Evolutionary conservation across 768 basidiomycete species (phyloP), one percentile per base, ranked within the genome.

Genomic region (Flagelloscypha sp.): DNA sequence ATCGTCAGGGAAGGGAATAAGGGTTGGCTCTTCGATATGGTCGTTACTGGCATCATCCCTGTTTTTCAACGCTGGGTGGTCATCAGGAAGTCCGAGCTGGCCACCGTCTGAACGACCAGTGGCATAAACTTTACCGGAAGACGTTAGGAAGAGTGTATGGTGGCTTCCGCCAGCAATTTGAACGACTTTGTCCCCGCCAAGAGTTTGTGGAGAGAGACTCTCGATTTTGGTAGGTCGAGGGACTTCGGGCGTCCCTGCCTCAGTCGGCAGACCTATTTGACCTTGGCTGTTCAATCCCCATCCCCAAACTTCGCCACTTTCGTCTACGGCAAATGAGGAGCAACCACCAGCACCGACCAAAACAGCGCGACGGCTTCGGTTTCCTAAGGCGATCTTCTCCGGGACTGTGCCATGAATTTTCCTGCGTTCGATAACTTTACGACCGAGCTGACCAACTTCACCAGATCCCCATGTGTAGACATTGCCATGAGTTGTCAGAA

Each of bases 241-340:
- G 10, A 87, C 71, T 36, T 79, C 64, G 30, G 55, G 59, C 48
- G 41, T 71, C 68, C 30, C 70, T 70, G 10, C 56, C 45, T 7
- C 67, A 59, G 8, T 52, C 49, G 41, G 57, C 65, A 5, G n/a
- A 21, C 84, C 85, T 1, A 75, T 76, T 57, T 88, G 85, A 19
- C 83, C 92, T 80, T 72, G 84, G 58, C 66, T 86, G 57, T 98
- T 95, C 40, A 92, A 65, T n/a, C 94, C 94, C 94, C 94, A 97
- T 9, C 77, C 89, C 79, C 82, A 97, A 7, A 94, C 84, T 32
- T 71, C 74, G 19, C 89, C 92, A 5, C 67, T 61, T 35, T 83
- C 74, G 53, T 90, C 83, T 38, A 97, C 77, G 3, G 92, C 93
- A 49, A 95, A 97, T 0, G 89, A 93, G 49, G 87, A 84, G 57